A percentile compares a stretch with the other conserved stretches of the same genome.
phyloP scores from a whole-genome alignment of 495 filamentous ascomycete genomes.

The Astrothelium subdiscretum region DNA sequence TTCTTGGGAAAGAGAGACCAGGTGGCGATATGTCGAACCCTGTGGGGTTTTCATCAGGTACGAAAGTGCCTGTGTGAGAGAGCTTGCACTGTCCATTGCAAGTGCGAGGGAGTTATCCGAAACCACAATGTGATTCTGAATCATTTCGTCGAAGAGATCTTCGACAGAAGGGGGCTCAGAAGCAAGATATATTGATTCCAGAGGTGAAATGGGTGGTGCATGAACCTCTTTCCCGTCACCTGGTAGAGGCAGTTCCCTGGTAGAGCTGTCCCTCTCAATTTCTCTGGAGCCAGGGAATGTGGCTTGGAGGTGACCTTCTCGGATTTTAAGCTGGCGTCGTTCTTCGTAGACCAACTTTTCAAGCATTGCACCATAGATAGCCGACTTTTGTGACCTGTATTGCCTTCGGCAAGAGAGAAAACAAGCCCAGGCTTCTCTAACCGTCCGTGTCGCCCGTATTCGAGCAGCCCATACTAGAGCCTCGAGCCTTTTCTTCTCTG shows the following conservation, averaged over 20 bases:
- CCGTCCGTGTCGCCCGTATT: conserved; percentile 53
- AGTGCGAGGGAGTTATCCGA: conserved; percentile 33
- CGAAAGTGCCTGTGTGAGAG: conserved; percentile 29
- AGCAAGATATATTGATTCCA: conserved; percentile 46
- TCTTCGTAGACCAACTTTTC: conserved; percentile 43
- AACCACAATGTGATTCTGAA: conserved; percentile 34
- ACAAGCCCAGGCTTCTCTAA: conserved; percentile 61
- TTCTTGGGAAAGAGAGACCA: not conserved
- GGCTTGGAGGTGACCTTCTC: not conserved
- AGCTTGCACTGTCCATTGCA: conserved; percentile 35
- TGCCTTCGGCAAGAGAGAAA: conserved; percentile 45
- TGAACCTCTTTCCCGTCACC: conserved; percentile 51
- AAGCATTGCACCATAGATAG: conserved; percentile 49
- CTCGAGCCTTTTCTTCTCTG: not conserved
- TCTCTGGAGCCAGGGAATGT: not conserved
- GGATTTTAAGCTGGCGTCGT: conserved; percentile 15
- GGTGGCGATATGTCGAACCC: too few species aligned
- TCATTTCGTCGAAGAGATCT: conserved; percentile 44
- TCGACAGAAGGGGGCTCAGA: conserved; percentile 43
- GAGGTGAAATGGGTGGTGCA: conserved; percentile 42
- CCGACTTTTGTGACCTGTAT: conserved; percentile 9
- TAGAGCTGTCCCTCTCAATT: not conserved
- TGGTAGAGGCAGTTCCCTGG: conserved; percentile 31
- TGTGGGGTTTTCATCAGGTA: conserved; percentile 23
- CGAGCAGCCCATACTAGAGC: conserved; percentile 45